Conservation (phyloP, 2,329 filamentous ascomycete genomes). For the Pseudogymnoascus sp. region DNA sequence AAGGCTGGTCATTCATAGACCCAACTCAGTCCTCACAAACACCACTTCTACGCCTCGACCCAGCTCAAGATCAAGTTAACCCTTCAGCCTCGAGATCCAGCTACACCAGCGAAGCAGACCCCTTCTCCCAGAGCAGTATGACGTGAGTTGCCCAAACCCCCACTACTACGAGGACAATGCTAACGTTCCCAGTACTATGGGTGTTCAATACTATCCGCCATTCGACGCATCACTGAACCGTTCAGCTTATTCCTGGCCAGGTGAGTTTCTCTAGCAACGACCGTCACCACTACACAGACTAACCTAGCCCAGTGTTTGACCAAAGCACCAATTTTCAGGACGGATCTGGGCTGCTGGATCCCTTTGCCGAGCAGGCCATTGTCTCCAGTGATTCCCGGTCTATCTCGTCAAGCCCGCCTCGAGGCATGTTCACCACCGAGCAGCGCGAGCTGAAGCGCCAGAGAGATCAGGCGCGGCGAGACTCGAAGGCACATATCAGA, state of each 20-base stretch:
- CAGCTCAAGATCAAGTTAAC: background rate
- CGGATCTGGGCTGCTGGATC: background rate
- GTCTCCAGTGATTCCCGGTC: conserved; percentile 19
- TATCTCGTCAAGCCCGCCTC: conserved; percentile 47
- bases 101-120: background rate
- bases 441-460: conserved; percentile 55
- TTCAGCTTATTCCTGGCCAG: conserved; percentile 1
- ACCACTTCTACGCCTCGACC: background rate
- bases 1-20: conserved; percentile 6
- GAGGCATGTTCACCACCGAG: conserved; percentile 45
- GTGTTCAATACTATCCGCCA: background rate
- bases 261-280: background rate
- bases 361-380: background rate
- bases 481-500: conserved; percentile 47
- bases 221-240: conserved; percentile 2
- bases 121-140: background rate
- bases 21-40: background rate
- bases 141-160: conserved; percentile 1
- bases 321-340: background rate
- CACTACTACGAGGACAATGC: background rate
- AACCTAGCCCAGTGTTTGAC: background rate
- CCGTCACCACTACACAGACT: background rate
- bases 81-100: background rate
- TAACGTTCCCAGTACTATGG: conserved; percentile 1
- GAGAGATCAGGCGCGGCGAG: conserved; percentile 48